Base-by-base conservation (phyloP, 768 basidiomycete genomes). In the Lanmaoa pseudosensibilis region DNA sequence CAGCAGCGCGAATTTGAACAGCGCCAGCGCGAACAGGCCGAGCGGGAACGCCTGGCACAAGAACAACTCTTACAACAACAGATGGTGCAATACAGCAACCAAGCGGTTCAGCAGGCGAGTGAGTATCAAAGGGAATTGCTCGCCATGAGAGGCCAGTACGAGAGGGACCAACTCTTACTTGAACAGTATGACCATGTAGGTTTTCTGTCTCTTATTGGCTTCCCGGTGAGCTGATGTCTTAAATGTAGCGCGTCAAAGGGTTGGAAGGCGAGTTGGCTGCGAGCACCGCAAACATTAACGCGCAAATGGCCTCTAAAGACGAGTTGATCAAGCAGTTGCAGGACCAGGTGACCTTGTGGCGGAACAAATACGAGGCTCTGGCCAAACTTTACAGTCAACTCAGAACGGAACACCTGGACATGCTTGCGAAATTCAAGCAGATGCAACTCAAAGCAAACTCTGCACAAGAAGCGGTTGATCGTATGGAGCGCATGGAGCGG, bases 311-410 rank as follows among this genome's bases (percentile, higher is more conserved):
- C 50, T 88, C 94, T 16, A 99, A 98, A 72, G 97, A 99, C 69
- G 94, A 97, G 15, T 77, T 98, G 66, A 96, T 98, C 73, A 87
- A 87, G 68, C 93, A 95, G 69, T 82, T 99, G 4, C 96, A 98
- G 68, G 92, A 97, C 67, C 97, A 99, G 75, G 95, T 98, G 60
- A 90, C 84, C 4, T 77, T 96, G 15, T 99, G 97, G 97, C 88
- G 94, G 54, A 95, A 92, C 78, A 99, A 99, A 74, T 99, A 99
- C 72, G 97, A 99, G 71, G 93, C 96, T 0, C 80, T 99, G 56
- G 97, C 97, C 43, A 99, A 98, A 73, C 83, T 99, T 10, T 99
- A 99, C 79, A 98, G 94, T 65, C 97, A 98, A 70, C 85, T 99
- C 11, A 90, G 97, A 52, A 90, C 92, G 32, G 97, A 98, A 69